Evolutionary conservation across 495 filamentous ascomycete species (phyloP).

Genomic region (Xylaria sp.): DNA sequence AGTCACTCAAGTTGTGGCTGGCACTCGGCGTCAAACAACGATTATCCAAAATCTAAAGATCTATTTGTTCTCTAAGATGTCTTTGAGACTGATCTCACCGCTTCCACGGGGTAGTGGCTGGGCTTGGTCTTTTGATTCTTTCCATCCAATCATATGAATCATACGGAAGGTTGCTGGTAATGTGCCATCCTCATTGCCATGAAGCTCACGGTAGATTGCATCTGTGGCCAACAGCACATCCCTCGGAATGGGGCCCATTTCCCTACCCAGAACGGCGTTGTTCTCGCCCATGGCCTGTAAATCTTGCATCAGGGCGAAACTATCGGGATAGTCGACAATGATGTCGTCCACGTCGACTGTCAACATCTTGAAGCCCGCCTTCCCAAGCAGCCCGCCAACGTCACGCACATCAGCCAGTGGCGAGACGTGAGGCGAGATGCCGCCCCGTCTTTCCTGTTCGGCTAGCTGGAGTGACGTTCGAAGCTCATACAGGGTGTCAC

Average conservation of each 20-base stretch:
- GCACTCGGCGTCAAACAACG: neutral
- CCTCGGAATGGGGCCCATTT: slow-evolving; percentile 73
- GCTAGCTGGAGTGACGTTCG: slow-evolving; percentile 93
- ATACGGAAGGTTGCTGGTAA: slow-evolving; percentile 91
- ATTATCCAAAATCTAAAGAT: neutral
- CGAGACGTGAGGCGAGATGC: slow-evolving; percentile 84
- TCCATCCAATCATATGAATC: slow-evolving; percentile 99
- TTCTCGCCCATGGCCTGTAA: slow-evolving; percentile 93
- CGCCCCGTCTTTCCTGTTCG: slow-evolving; percentile 85
- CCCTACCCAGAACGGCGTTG: slow-evolving; percentile 82
- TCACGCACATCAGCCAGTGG: slow-evolving; percentile 93
- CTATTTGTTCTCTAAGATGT: slow-evolving; percentile 66
- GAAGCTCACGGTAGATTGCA: slow-evolving; percentile 84
- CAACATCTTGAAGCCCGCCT: slow-evolving; percentile 91
- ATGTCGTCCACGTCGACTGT: slow-evolving; percentile 99
- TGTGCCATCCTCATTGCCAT: slow-evolving; percentile 71
- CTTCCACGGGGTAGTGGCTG: slow-evolving; percentile 83
- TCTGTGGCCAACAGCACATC: slow-evolving; percentile 91
- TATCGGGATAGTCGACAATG: slow-evolving; percentile 92
- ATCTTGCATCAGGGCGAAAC: slow-evolving; percentile 90
- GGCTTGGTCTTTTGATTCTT: slow-evolving; percentile 77
- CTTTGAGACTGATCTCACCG: slow-evolving; percentile 81
- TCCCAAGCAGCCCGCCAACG: slow-evolving; percentile 83
- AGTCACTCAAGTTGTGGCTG: neutral
- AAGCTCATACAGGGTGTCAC: slow-evolving; percentile 92